These are phyloP conservation scores for Ceratobasidium sp. DNA, from an alignment of 1,284 basidiomycete genomes.

Conservation along the genomic window DNA sequence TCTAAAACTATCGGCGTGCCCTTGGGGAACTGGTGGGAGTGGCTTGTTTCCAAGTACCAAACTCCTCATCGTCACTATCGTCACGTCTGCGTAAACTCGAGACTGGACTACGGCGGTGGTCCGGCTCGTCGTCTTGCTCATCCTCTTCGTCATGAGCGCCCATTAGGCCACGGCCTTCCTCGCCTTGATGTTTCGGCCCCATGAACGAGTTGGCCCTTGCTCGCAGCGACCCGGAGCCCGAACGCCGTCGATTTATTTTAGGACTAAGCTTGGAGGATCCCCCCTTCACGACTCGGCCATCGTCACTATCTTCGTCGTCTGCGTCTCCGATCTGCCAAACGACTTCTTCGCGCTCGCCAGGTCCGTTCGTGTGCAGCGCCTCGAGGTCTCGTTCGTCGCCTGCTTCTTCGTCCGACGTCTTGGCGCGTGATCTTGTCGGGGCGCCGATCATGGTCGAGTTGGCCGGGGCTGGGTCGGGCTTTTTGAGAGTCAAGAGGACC, in stretches of 20 bases:
- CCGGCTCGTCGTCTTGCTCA: conserved; percentile 45
- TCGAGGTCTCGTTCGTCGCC: conserved; percentile 52
- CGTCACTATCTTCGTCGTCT: conserved; percentile 60
- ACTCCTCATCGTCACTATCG: conserved; percentile 48
- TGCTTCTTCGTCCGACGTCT: conserved; percentile 42
- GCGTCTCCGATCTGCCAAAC: conserved; percentile 68
- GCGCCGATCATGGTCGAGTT: conserved; percentile 42
- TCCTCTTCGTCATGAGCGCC: conserved; percentile 44
- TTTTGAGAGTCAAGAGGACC: conserved; percentile 83
- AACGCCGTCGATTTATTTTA: conserved; percentile 13
- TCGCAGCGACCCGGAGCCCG: conserved; percentile 9
- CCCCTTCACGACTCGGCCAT: conserved; percentile 52
- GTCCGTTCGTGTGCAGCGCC: conserved; percentile 5
- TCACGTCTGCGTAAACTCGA: conserved; percentile 1
- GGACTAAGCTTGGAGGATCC: conserved; percentile 14
- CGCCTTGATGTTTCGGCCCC: conserved; percentile 37
- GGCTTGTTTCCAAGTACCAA: conserved; percentile 49
- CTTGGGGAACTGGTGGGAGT: conserved; percentile 18
- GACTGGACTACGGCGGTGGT: not conserved
- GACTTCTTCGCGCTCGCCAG: conserved; percentile 45
- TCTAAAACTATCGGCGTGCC: conserved; percentile 10
- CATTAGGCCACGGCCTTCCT: conserved; percentile 43
- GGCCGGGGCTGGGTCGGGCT: conserved; percentile 62
- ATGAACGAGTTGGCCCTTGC: not conserved
- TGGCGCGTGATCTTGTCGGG: conserved; percentile 11